Percentiles rank a stretch among this genome's conserved stretches.
These are phyloP conservation scores for Colletotrichum sublineola DNA, from an alignment of 2,329 filamentous ascomycete genomes.

Conservation along the genomic window DNA sequence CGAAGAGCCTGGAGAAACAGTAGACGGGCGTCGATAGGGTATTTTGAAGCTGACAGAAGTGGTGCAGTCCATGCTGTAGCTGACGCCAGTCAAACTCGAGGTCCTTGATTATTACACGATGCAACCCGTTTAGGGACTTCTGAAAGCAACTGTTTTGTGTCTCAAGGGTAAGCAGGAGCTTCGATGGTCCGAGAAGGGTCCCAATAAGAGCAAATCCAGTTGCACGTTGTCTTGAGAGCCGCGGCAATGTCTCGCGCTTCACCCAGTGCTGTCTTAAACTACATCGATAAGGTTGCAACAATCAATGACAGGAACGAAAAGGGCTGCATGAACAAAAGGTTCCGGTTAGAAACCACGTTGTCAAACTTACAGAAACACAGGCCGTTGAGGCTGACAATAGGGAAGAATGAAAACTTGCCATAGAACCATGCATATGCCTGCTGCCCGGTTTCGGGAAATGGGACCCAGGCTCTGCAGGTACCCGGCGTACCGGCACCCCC, in stretches of 20 bases:
- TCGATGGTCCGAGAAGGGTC: constrained; percentile 9
- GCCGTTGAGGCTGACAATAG: constrained; percentile 8
- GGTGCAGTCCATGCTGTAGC: too few relatives aligned
- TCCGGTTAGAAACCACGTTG: background rate
- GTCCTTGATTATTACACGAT: too few relatives aligned
- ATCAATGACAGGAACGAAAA: background rate
- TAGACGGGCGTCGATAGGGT: too few relatives aligned
- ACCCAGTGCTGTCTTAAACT: background rate
- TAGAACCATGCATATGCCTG: constrained; percentile 7
- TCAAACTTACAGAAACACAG: background rate
- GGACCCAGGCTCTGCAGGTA: constrained; percentile 36
- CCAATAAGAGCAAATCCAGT: constrained; percentile 16
- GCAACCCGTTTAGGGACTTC: background rate
- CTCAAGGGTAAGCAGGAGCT: constrained; percentile 13
- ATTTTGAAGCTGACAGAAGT: too few relatives aligned
- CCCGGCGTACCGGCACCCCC: constrained; percentile 25
- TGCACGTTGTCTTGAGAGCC: constrained; percentile 1
- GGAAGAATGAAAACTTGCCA: background rate
- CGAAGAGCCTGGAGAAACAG: too few relatives aligned
- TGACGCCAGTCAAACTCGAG: too few relatives aligned
- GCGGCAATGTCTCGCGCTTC: background rate
- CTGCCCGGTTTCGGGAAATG: constrained; percentile 29
- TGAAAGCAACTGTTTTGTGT: constrained; percentile 17
- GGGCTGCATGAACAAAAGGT: background rate
- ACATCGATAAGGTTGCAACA: background rate